Evolutionary conservation across 225 moss, liverwort and hornwort genomes (phyloP).

Genomic region (Neckera pumila): DNA sequence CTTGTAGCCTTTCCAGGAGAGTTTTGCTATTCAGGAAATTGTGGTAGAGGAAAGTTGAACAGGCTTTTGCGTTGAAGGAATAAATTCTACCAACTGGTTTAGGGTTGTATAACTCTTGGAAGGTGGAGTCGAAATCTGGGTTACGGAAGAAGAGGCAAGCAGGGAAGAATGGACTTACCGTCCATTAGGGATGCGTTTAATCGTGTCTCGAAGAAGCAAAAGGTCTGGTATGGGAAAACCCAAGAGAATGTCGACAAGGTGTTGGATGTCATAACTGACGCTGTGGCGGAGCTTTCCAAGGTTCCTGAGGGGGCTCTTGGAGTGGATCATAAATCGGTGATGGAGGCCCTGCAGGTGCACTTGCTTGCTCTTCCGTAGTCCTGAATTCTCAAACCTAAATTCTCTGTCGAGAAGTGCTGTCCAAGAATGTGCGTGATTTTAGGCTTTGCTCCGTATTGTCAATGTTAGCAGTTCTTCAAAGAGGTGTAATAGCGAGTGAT

Average conservation of each 20-base stretch:
- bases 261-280: slow-evolving; percentile 52
- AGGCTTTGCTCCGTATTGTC: background rate
- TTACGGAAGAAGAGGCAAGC: background rate
- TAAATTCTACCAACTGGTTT: background rate
- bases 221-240: slow-evolving; percentile 75
- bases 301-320: slow-evolving; percentile 34
- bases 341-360: slow-evolving; percentile 50
- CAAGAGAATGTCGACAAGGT: slow-evolving; percentile 87
- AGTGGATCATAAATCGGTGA: slow-evolving; percentile 46
- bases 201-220: slow-evolving; percentile 90
- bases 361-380: background rate
- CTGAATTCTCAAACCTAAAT: background rate
- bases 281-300: slow-evolving; percentile 56
- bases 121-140: slow-evolving; percentile 8
- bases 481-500: background rate
- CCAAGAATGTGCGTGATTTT: background rate
- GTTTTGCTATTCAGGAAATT: background rate
- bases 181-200: slow-evolving; percentile 78
- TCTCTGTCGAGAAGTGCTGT: background rate
- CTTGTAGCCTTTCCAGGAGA: background rate
- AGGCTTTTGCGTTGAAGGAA: background rate
- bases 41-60: background rate
- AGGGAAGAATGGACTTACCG: slow-evolving; percentile 58
- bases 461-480: background rate
- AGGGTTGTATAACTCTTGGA: background rate